Conservation (phyloP, 129 eudicot species). For the Tanacetum coccineum region DNA sequence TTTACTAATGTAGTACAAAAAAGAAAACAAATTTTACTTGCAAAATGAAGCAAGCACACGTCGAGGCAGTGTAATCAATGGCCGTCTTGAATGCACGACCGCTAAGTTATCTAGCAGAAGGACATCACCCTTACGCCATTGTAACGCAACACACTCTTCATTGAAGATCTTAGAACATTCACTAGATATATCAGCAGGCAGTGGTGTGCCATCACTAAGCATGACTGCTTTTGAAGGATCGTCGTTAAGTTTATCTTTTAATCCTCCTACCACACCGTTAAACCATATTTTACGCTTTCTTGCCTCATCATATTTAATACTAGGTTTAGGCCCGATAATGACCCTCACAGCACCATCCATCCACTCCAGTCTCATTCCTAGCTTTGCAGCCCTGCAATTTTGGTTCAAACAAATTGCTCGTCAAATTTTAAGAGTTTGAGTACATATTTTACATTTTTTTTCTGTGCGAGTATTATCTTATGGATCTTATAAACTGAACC, state of each 20-base stretch:
- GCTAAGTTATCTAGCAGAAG: conserved; percentile 68
- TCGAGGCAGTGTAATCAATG: conserved; percentile 61
- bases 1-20: too few species aligned
- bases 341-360: conserved; percentile 33
- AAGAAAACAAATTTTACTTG: conserved; percentile 35
- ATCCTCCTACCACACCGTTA: conserved; percentile 30
- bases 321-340: conserved; percentile 32
- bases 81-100: conserved; percentile 67
- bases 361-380: conserved; percentile 36
- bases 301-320: conserved; percentile 21
- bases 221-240: conserved; percentile 61
- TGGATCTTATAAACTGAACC: conserved; percentile 5
- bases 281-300: conserved; percentile 33
- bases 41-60: conserved; percentile 84
- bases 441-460: not conserved
- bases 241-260: conserved; percentile 48
- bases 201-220: conserved; percentile 63
- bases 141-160: conserved; percentile 64
- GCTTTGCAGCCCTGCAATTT: conserved; percentile 27
- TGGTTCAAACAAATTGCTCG: too few species aligned
- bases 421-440: not conserved
- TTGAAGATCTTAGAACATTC: conserved; percentile 61
- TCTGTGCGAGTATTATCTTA: not conserved
- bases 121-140: conserved; percentile 78
- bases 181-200: conserved; percentile 38